Evolutionary conservation across 495 filamentous ascomycete genomes (phyloP).

Genomic region (Pyrenula massariospora): DNA sequence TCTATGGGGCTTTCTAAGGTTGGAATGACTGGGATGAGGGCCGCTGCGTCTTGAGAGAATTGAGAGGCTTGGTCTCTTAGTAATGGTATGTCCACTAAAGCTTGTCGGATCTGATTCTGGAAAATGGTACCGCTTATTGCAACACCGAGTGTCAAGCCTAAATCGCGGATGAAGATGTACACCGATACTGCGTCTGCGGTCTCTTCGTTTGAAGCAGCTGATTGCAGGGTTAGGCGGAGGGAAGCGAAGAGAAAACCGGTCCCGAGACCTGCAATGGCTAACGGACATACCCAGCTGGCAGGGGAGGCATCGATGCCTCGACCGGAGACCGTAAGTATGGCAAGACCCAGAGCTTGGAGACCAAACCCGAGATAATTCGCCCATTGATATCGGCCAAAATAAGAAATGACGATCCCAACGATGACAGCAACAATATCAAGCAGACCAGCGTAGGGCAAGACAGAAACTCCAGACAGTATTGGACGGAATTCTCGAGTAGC

Average conservation of each 20-base stretch:
- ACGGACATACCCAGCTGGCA: constrained; percentile 36
- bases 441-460: constrained; percentile 36
- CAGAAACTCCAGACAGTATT: constrained; percentile 33
- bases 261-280: constrained; percentile 38
- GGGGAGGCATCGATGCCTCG: constrained; percentile 19
- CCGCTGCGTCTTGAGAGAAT: neutral
- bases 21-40: neutral
- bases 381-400: constrained; percentile 38
- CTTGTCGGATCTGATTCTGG: neutral
- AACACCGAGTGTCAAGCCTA: constrained; percentile 10
- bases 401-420: constrained; percentile 31
- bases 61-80: neutral
- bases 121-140: constrained; percentile 3
- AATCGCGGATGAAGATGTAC: constrained; percentile 44
- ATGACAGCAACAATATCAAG: constrained; percentile 29
- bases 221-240: constrained; percentile 40
- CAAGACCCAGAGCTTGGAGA: constrained; percentile 29
- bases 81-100: neutral
- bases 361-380: constrained; percentile 44
- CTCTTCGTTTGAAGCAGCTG: constrained; percentile 29
- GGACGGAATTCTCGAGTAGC: constrained; percentile 36
- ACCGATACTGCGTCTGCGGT: constrained; percentile 40
- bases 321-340: constrained; percentile 20
- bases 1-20: neutral
- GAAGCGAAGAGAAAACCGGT: constrained; percentile 39